Evolutionary conservation across 2,329 filamentous ascomycete species (phyloP).

Genomic region (Verticillium alfalfae): DNA sequence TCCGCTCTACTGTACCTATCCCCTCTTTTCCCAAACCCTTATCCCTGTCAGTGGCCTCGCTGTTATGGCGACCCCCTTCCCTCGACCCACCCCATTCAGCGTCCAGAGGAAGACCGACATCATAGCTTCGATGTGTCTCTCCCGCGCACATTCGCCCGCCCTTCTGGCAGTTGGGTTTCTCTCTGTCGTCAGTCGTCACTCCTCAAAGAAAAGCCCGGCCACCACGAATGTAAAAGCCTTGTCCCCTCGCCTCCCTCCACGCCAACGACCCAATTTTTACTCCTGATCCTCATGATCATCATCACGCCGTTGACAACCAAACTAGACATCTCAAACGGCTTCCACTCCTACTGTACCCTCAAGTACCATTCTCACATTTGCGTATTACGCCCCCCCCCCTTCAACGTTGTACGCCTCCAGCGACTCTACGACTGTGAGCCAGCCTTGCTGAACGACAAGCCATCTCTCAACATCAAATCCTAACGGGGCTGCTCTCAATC

Average conservation of each 20-base stretch:
- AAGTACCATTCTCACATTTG: not conserved
- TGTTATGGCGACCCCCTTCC: not conserved
- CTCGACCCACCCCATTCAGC: slow-evolving; percentile 10
- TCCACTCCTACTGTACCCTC: not conserved
- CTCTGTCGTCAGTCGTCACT: slow-evolving; percentile 5
- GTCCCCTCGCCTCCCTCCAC: slow-evolving; percentile 12
- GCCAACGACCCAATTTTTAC: slow-evolving; percentile 7
- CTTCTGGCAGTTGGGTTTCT: slow-evolving; percentile 1
- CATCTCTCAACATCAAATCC: not conserved
- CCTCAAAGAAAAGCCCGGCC: not conserved
- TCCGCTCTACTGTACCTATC: not conserved
- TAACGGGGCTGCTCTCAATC: not conserved
- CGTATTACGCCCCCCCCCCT: not conserved
- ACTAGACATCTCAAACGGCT: not conserved
- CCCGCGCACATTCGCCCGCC: not conserved
- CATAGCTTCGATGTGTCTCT: slow-evolving; percentile 14
- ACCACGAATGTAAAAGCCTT: slow-evolving; percentile 13
- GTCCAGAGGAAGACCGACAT: slow-evolving; percentile 11
- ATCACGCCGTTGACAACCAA: not conserved
- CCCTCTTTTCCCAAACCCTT: not conserved
- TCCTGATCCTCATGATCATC: slow-evolving; percentile 10
- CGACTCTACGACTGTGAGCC: not conserved
- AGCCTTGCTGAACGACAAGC: not conserved
- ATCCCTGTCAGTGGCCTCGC: slow-evolving; percentile 1
- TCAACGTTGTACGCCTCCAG: not conserved